Percentiles rank a stretch among this genome's conserved stretches.
These are phyloP conservation scores for Acacia acuminata DNA, from an alignment of 306 rosid genomes.

Conservation along the genomic window DNA sequence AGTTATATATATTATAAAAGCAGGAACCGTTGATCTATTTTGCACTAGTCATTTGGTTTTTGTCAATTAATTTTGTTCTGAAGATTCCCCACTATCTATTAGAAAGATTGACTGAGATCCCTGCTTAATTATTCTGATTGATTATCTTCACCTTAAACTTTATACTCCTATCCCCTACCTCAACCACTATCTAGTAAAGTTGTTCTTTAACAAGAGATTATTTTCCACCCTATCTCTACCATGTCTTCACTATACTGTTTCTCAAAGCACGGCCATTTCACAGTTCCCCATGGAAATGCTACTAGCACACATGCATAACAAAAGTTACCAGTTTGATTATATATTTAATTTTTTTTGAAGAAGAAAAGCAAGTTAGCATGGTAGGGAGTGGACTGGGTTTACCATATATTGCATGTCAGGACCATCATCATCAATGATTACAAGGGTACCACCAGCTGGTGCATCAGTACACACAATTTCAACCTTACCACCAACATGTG, in stretches of 20 bases:
- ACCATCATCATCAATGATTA: conserved; percentile 88
- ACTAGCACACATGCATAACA: conserved; percentile 18
- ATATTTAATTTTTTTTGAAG: neutral
- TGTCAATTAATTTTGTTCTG: neutral
- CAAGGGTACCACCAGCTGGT: conserved; percentile 93
- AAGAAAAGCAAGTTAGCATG: conserved; percentile 6
- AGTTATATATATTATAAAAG: neutral
- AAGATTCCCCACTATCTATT: neutral
- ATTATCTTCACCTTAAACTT: neutral
- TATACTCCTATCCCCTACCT: neutral
- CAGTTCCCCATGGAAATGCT: conserved; percentile 21
- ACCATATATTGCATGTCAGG: conserved; percentile 99
- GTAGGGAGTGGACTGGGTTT: conserved; percentile 31
- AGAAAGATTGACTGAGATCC: neutral
- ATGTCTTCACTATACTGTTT: conserved; percentile 12
- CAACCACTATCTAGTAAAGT: neutral
- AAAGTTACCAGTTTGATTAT: conserved; percentile 13
- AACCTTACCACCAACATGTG: conserved; percentile 85
- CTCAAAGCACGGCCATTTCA: neutral
- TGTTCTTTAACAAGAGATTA: neutral
- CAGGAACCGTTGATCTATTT: neutral
- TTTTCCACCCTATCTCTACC: neutral
- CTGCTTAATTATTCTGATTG: neutral
- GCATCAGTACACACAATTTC: conserved; percentile 75
- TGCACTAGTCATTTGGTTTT: neutral